Conservation (phyloP, 345 rosid genomes). For the Sapria himalayana region DNA sequence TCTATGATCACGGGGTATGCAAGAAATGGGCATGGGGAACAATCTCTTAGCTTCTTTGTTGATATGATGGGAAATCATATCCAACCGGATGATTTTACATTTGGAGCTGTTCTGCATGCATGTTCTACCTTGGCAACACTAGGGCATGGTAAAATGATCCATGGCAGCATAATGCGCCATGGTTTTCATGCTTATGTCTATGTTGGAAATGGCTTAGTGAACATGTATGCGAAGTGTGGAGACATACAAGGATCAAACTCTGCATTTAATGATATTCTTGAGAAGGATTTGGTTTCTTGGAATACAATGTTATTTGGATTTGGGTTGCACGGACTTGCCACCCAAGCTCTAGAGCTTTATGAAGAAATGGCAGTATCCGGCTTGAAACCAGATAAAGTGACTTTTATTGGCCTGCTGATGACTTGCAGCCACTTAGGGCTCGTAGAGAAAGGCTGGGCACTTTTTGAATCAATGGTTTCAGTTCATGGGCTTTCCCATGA, state of each 20-base stretch:
- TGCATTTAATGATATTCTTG: constrained; percentile 29
- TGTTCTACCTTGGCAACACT: constrained; percentile 46
- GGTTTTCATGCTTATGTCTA: constrained; percentile 38
- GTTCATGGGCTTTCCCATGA: constrained; percentile 26
- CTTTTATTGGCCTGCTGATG: constrained; percentile 49
- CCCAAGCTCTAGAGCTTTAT: constrained; percentile 28
- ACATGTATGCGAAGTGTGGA: constrained; percentile 71
- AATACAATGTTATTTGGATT: constrained; percentile 56
- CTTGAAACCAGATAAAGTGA: constrained; percentile 44
- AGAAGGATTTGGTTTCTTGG: constrained; percentile 54
- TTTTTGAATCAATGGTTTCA: constrained; percentile 26
- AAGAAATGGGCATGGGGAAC: constrained; percentile 34
- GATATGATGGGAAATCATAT: constrained; percentile 23
- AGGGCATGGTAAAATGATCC: constrained; percentile 49
- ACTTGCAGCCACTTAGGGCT: constrained; percentile 73
- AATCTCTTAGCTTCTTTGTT: constrained; percentile 32
- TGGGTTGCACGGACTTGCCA: constrained; percentile 48
- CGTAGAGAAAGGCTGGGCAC: constrained; percentile 24
- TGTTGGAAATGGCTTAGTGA: constrained; percentile 49
- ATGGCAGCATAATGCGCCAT: constrained; percentile 26
- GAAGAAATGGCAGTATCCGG: constrained; percentile 34
- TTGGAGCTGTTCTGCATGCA: constrained; percentile 49
- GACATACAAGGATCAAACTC: constrained; percentile 23
- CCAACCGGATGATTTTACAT: constrained; percentile 25
- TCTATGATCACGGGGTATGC: constrained; percentile 47